Conservation (phyloP, 306 rosid genomes). For the Lathyrus aphaca region DNA sequence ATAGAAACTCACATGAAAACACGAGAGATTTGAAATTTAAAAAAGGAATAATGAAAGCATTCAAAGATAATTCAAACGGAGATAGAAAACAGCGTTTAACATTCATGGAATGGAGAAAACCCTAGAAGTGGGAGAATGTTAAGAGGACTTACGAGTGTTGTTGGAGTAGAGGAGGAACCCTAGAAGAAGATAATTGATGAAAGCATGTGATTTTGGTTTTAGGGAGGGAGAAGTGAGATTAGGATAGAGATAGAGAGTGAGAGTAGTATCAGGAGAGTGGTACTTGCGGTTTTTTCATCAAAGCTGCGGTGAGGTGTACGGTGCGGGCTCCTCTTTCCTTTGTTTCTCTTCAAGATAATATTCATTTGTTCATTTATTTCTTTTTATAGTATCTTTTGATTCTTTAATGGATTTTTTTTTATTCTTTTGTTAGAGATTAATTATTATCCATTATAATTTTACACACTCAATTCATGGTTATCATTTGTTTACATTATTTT, state of each 20-base stretch:
- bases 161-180: conserved; percentile 23
- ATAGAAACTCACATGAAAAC: neutral
- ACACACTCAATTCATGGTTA: no score
- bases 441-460: no score
- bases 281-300: neutral
- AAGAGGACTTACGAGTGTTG: conserved; percentile 37
- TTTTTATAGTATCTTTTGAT: no score
- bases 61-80: neutral
- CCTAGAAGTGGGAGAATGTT: conserved; percentile 32
- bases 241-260: neutral
- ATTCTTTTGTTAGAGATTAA: no score
- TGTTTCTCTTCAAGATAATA: neutral
- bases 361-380: neutral
- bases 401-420: no score
- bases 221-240: neutral
- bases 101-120: conserved; percentile 11
- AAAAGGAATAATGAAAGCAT: no score
- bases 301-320: neutral
- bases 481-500: no score
- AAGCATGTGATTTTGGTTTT: no score
- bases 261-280: neutral
- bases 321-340: neutral
- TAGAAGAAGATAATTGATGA: conserved; percentile 3
- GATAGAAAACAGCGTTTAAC: neutral
- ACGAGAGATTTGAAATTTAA: neutral